These are phyloP conservation scores for Jackrogersella multiformis DNA, from an alignment of 495 filamentous ascomycete genomes.

Conservation along the genomic window DNA sequence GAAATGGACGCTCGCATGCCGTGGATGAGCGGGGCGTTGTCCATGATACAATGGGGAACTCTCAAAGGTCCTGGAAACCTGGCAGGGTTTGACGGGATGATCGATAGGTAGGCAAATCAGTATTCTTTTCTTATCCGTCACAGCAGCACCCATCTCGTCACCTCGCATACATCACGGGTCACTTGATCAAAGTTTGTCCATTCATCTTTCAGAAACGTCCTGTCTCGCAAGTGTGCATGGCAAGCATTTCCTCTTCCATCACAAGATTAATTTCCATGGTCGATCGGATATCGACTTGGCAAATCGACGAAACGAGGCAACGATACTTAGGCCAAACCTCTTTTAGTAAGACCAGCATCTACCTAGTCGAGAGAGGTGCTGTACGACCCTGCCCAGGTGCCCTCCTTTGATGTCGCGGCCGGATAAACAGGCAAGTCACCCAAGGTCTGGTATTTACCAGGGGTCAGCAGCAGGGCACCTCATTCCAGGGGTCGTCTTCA, in stretches of 20 bases:
- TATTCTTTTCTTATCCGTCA: slow-evolving; percentile 37
- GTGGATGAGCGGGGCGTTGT: slow-evolving; percentile 77
- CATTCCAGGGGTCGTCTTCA: slow-evolving; percentile 34
- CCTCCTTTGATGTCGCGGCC: slow-evolving; percentile 25
- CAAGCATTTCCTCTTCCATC: slow-evolving; percentile 32
- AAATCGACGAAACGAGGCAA: slow-evolving; percentile 17
- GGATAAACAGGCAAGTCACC: slow-evolving; percentile 34
- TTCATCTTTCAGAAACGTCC: slow-evolving; percentile 44
- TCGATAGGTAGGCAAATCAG: slow-evolving; percentile 82
- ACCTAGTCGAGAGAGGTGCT: slow-evolving; percentile 24
- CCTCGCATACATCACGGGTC: slow-evolving; percentile 52
- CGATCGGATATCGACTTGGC: slow-evolving; percentile 36
- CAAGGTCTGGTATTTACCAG: slow-evolving; percentile 35
- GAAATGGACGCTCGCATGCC: slow-evolving; percentile 83
- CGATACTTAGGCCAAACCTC: slow-evolving; percentile 19
- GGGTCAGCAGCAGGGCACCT: slow-evolving; percentile 9
- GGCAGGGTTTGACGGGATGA: slow-evolving; percentile 74
- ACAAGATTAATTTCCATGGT: slow-evolving; percentile 31
- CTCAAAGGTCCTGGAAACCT: slow-evolving; percentile 76
- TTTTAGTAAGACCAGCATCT: slow-evolving; percentile 22
- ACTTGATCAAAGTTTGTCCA: slow-evolving; percentile 52
- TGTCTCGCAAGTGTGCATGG: slow-evolving; percentile 51
- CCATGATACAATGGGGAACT: slow-evolving; percentile 75
- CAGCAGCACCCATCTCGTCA: slow-evolving; percentile 43
- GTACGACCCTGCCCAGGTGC: slow-evolving; percentile 32